Conservation (phyloP, 495 filamentous ascomycete genomes). For the Venustampulla echinocandica region DNA sequence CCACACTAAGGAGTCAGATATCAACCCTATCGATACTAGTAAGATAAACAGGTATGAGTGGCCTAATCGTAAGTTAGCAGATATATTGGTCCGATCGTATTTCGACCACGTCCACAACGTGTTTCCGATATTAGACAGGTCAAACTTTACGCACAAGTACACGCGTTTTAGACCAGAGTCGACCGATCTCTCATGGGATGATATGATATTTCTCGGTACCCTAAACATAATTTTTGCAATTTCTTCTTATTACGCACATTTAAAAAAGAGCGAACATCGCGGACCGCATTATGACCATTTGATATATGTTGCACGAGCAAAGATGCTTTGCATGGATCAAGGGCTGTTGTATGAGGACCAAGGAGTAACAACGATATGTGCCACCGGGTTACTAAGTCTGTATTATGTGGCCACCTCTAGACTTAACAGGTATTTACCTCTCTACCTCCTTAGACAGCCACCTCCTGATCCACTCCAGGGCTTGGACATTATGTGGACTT, state of each 20-base stretch:
- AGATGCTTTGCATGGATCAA: conserved; percentile 41
- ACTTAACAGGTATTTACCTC: conserved; percentile 45
- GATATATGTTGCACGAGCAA: conserved; percentile 47
- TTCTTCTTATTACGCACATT: conserved; percentile 41
- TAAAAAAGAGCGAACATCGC: conserved; percentile 31
- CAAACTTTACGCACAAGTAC: conserved; percentile 45
- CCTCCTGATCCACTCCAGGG: conserved; percentile 29
- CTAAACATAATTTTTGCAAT: conserved; percentile 59
- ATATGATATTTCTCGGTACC: conserved; percentile 42
- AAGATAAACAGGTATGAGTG: conserved; percentile 40
- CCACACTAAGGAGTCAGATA: conserved; percentile 44
- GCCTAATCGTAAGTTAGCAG: conserved; percentile 42
- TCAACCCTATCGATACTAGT: conserved; percentile 31
- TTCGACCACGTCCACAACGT: conserved; percentile 49
- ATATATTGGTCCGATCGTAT: conserved; percentile 48
- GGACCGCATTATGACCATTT: conserved; percentile 39
- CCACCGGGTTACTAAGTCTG: conserved; percentile 48
- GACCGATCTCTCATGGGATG: conserved; percentile 25
- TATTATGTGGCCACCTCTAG: conserved; percentile 52
- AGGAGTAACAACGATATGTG: conserved; percentile 49
- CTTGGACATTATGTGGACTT: conserved; percentile 52
- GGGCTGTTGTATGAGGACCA: conserved; percentile 43
- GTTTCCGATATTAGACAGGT: conserved; percentile 50
- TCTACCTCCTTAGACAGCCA: background rate
- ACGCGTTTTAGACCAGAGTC: conserved; percentile 22